These are phyloP conservation scores for Suzukiozyma palmioleophila DNA, from an alignment of 1,139 yeast genomes.

Conservation along the genomic window DNA sequence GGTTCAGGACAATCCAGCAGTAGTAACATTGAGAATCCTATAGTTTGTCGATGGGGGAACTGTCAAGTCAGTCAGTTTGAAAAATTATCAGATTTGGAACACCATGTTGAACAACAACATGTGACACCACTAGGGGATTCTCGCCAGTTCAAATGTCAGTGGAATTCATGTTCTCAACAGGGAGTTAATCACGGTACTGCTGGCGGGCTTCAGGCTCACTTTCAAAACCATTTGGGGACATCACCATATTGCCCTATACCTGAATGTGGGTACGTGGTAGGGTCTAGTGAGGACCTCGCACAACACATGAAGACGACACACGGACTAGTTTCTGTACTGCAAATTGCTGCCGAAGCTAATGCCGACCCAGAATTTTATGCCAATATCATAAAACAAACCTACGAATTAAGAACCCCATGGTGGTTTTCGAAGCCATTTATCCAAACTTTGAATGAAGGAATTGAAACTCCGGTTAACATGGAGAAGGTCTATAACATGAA, in stretches of 20 bases:
- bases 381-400: slow-evolving; percentile 28
- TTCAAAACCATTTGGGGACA: slow-evolving; percentile 65
- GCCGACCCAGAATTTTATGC: slow-evolving; percentile 28
- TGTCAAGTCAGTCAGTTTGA: slow-evolving; percentile 20
- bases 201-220: slow-evolving; percentile 58
- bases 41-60: slow-evolving; percentile 32
- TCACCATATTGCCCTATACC: slow-evolving; percentile 68
- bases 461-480: slow-evolving; percentile 8
- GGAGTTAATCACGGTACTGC: slow-evolving; percentile 56
- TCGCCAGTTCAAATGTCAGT: slow-evolving; percentile 51
- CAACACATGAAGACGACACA: slow-evolving; percentile 63
- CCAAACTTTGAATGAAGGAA: slow-evolving; percentile 16
- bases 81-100: slow-evolving; percentile 25
- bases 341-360: slow-evolving; percentile 26
- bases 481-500: slow-evolving; percentile 23
- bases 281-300: slow-evolving; percentile 57
- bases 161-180: slow-evolving; percentile 56
- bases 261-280: slow-evolving; percentile 61
- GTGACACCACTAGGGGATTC: slow-evolving; percentile 17
- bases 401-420: slow-evolving; percentile 39
- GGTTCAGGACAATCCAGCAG: too few relatives aligned
- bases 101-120: slow-evolving; percentile 30
- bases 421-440: slow-evolving; percentile 36
- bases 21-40: too few relatives aligned
- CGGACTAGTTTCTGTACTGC: slow-evolving; percentile 40